phyloP scores from a whole-genome alignment of 805 yeast genomes.

The Cyberlindnera suaveolens region DNA sequence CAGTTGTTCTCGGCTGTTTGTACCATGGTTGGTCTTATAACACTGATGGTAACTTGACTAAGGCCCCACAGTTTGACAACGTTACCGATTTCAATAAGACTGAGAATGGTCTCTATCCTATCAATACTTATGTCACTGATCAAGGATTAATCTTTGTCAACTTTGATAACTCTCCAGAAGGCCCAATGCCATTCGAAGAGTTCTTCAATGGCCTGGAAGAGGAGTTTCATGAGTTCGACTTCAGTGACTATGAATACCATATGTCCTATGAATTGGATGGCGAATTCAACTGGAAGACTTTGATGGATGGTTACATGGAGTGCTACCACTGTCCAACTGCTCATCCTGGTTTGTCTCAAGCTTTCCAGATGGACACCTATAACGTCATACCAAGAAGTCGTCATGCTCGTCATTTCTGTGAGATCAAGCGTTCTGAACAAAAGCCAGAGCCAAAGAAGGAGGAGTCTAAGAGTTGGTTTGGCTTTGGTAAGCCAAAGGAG shows the following conservation, averaged over 20 bases:
- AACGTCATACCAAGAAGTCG: constrained; percentile 53
- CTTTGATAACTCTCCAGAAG: constrained; percentile 37
- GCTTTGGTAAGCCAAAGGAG: constrained; percentile 34
- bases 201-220: constrained; percentile 45
- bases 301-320: constrained; percentile 65
- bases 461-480: constrained; percentile 43
- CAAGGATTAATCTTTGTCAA: constrained; percentile 55
- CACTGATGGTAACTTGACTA: constrained; percentile 51
- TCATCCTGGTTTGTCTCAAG: constrained; percentile 52
- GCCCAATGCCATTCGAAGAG: constrained; percentile 40
- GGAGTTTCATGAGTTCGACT: constrained; percentile 54
- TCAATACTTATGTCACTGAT: constrained; percentile 45
- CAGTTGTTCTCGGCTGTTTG: constrained; percentile 50
- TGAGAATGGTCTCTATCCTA: constrained; percentile 49
- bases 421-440: constrained; percentile 32
- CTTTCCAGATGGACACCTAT: constrained; percentile 60
- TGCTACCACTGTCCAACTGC: constrained; percentile 67
- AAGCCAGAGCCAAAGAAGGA: constrained; percentile 23
- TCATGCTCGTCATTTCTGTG: constrained; percentile 58
- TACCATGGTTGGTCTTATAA: constrained; percentile 65
- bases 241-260: constrained; percentile 54
- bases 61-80: constrained; percentile 57
- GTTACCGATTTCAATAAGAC: constrained; percentile 53
- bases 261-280: constrained; percentile 62
- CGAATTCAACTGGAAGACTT: constrained; percentile 58